These are phyloP conservation scores for button mushroom (Agaricus bisporus) DNA, from an alignment of 768 basidiomycete genomes.

Conservation along the genomic window DNA sequence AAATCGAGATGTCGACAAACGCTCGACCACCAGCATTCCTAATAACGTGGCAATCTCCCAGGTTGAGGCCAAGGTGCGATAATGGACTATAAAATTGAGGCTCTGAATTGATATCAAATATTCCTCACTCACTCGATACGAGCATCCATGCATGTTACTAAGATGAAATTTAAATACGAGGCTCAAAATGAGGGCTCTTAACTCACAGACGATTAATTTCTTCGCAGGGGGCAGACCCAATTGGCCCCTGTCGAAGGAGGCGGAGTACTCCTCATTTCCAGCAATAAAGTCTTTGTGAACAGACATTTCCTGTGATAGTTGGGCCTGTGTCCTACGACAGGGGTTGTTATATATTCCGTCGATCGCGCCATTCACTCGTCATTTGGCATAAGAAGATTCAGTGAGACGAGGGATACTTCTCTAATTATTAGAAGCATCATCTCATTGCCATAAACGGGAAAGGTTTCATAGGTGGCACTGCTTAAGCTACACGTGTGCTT, in stretches of 20 bases:
- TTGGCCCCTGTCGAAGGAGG: conserved; percentile 37
- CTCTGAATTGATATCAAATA: not conserved
- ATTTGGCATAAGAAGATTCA: too few species aligned
- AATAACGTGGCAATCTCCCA: conserved; percentile 69
- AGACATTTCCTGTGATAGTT: conserved; percentile 17
- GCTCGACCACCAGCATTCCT: conserved; percentile 67
- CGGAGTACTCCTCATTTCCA: conserved; percentile 40
- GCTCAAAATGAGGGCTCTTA: too few species aligned
- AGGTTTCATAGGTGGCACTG: too few species aligned
- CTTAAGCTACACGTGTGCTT: too few species aligned
- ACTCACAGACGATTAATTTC: conserved; percentile 25
- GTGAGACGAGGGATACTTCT: too few species aligned
- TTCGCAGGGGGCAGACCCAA: conserved; percentile 29
- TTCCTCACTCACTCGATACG: conserved; percentile 47
- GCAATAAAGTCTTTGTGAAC: conserved; percentile 27
- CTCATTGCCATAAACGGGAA: too few species aligned
- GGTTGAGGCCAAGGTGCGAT: conserved; percentile 50
- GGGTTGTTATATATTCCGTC: not conserved
- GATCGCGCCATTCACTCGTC: not conserved
- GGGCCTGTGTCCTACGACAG: not conserved
- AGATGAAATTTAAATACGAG: not conserved
- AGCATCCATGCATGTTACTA: conserved; percentile 73
- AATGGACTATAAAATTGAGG: conserved; percentile 36
- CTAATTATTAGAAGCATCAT: too few species aligned
- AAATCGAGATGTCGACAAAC: conserved; percentile 28